Base-by-base conservation (phyloP, 768 basidiomycete genomes). In the Rickenella mellea region DNA sequence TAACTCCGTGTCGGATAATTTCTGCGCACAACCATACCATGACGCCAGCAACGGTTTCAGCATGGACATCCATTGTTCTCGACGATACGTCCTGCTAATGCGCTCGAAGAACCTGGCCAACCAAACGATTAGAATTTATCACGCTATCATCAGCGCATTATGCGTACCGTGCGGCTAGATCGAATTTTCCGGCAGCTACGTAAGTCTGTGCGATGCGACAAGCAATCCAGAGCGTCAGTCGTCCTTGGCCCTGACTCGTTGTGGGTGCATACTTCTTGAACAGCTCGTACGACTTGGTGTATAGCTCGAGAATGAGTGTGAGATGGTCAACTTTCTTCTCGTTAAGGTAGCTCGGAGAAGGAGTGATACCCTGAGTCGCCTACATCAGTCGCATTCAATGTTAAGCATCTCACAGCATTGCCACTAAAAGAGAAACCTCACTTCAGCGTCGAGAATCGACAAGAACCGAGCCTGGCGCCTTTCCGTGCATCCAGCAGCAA, bases 271-370 rank as follows among this genome's bases (percentile, higher is more conserved):
- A 74, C 51, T 78, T 82, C 65, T 94, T 97, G 68, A 96, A 90
- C 9, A 91, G 58, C 50, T 94, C 89, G 60, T 99, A 98, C 1
- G 96, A 72, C 55, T 93, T 91, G 6, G 90, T 96, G 56, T 91
- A 93, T 1, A 99, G 71, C 73, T 99, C 94, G 24, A 94, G 65
- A 30, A 88, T 76, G 27, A 93, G 67, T 2, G 76, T 73, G 15
- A 84, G 58, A 56, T 99, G 93, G 45, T 94, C 90, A 6, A 93
- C 85, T 55, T 91, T 97, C 58, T 80, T 85, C 63, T 99, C 94
- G 47, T 94, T 94, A 15, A 67, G 62, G 54, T 85, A 84, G 0
- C 89, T 89, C 1, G 91, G 87, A 0, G 80, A 70, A 11, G 66
- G 47, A 5, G 62, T 50, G 30, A 54, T 51, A 2, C 57, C 50